Percentiles rank a stretch among this genome's conserved stretches.
Conservation (phyloP, 805 yeast genomes). For the Kodamaea hsintzibuensis region DNA sequence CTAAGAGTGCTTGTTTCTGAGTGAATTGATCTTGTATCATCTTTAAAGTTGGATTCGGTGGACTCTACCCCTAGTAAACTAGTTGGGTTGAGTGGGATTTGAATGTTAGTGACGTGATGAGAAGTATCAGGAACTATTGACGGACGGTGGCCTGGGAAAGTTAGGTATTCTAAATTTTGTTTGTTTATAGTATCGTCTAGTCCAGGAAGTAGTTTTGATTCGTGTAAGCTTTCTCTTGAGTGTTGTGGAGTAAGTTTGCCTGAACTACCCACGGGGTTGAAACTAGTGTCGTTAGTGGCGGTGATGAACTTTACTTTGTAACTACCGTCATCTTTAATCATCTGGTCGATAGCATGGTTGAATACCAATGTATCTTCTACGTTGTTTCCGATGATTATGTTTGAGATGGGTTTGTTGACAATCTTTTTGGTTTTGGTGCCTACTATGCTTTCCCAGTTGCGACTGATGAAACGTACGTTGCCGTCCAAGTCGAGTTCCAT, state of each 20-base stretch:
- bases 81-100: background rate
- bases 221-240: slow-evolving; percentile 18
- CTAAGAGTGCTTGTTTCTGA: slow-evolving; percentile 14
- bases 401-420: slow-evolving; percentile 56
- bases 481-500: slow-evolving; percentile 84
- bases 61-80: background rate
- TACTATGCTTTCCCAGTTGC: slow-evolving; percentile 76
- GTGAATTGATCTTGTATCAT: slow-evolving; percentile 1
- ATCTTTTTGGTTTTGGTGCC: slow-evolving; percentile 63
- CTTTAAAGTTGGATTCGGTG: slow-evolving; percentile 2
- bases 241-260: slow-evolving; percentile 28
- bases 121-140: too few relatives aligned
- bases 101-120: too few relatives aligned
- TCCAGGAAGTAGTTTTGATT: background rate
- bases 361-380: slow-evolving; percentile 68
- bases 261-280: slow-evolving; percentile 6
- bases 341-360: slow-evolving; percentile 63
- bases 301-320: slow-evolving; percentile 75
- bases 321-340: slow-evolving; percentile 73
- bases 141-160: too few relatives aligned
- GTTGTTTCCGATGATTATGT: slow-evolving; percentile 61
- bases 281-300: slow-evolving; percentile 32
- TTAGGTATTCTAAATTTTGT: too few relatives aligned
- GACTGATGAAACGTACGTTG: slow-evolving; percentile 69
- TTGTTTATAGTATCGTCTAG: too few relatives aligned